phyloP scores from a whole-genome alignment of 2,329 filamentous ascomycete genomes.

The Penicillium sp. region DNA sequence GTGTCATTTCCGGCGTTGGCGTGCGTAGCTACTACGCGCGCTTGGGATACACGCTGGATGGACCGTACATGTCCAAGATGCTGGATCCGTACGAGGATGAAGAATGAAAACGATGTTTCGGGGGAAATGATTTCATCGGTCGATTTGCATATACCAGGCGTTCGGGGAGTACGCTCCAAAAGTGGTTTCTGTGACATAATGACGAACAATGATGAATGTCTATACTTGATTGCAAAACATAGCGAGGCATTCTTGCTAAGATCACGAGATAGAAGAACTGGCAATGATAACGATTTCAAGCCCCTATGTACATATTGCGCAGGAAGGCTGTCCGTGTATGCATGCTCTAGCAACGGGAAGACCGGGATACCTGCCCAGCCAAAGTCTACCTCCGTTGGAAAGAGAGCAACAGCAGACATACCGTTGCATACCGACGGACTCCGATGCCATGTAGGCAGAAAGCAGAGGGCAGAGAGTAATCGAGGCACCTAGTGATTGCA shows the following conservation, averaged over 20 bases:
- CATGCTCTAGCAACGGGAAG: conserved; percentile 14
- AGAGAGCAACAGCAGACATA: conserved; percentile 5
- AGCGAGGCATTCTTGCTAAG: conserved; percentile 4
- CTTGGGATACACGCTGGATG: conserved; percentile 90
- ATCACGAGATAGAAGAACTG: conserved; percentile 10
- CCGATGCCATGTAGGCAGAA: neutral
- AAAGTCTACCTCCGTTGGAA: conserved; percentile 11
- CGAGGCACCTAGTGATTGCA: neutral
- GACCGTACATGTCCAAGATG: conserved; percentile 71
- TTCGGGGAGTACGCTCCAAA: conserved; percentile 21
- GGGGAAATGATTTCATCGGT: neutral
- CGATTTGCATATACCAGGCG: conserved; percentile 25
- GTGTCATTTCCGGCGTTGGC: conserved; percentile 96
- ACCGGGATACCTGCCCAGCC: conserved; percentile 24
- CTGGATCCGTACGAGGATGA: conserved; percentile 46
- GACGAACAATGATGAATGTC: conserved; percentile 30
- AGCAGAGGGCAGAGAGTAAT: neutral
- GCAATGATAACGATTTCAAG: conserved; percentile 16
- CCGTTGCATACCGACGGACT: conserved; percentile 8
- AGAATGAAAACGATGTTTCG: conserved; percentile 20
- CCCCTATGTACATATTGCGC: conserved; percentile 28
- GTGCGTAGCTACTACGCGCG: conserved; percentile 94
- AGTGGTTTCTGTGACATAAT: conserved; percentile 19
- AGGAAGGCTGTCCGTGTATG: conserved; percentile 9
- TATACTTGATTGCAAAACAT: conserved; percentile 21